A percentile compares a stretch with the other conserved stretches of the same genome.
Conservation (phyloP, 768 basidiomycete genomes). For the Obba rivulosa region DNA sequence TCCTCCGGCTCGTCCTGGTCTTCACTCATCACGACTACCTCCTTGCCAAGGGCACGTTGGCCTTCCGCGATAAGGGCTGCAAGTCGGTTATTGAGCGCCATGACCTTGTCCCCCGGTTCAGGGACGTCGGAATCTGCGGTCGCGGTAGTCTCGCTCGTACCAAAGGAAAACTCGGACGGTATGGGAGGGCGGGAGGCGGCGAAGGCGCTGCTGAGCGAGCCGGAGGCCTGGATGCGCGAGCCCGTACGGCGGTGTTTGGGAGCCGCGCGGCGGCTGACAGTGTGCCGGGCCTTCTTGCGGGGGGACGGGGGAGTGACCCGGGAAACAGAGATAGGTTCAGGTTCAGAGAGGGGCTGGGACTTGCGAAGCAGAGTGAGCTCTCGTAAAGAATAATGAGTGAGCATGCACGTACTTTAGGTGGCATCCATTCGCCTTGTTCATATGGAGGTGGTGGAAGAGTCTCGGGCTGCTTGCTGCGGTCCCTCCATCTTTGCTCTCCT, state of each 20-base stretch:
- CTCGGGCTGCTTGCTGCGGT: conserved; percentile 57
- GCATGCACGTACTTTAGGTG: conserved; percentile 27
- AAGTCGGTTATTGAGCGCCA: conserved; percentile 45
- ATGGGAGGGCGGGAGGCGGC: conserved; percentile 18
- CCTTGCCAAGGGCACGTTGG: conserved; percentile 67
- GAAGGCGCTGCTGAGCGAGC: conserved; percentile 15
- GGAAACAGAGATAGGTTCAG: conserved; percentile 20
- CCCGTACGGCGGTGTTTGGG: conserved; percentile 31
- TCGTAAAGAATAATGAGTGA: not conserved
- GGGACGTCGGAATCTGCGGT: conserved; percentile 30
- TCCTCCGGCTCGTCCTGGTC: conserved; percentile 70
- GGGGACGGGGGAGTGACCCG: conserved; percentile 28
- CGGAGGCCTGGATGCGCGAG: conserved; percentile 21
- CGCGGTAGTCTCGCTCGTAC: conserved; percentile 4
- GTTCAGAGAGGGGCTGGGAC: not conserved
- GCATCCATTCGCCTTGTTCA: conserved; percentile 54
- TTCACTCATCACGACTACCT: conserved; percentile 76
- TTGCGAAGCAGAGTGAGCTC: too few relatives aligned
- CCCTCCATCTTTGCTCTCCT: conserved; percentile 58
- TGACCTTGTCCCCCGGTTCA: conserved; percentile 44
- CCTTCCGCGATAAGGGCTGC: conserved; percentile 71
- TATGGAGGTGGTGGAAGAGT: conserved; percentile 53
- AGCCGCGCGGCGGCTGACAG: conserved; percentile 30
- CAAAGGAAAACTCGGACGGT: conserved; percentile 42
- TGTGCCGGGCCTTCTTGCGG: conserved; percentile 30